Base-by-base conservation (phyloP, 345 rosid genomes). In the Erysimum cheiranthoides region DNA sequence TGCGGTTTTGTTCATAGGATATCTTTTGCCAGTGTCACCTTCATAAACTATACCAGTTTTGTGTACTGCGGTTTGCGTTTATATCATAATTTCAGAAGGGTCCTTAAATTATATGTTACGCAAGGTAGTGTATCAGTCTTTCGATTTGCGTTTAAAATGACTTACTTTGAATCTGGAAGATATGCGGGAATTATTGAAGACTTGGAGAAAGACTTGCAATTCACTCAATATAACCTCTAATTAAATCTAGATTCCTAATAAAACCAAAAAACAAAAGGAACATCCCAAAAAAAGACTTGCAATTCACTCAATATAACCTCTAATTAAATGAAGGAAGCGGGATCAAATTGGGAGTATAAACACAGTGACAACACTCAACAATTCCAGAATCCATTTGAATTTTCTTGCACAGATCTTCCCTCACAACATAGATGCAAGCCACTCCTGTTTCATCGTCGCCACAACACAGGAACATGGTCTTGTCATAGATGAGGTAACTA, bases 121-220 rank as follows among this genome's bases (percentile, higher is more conserved):
- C n/a, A n/a, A n/a, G n/a, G n/a, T n/a, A n/a, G n/a, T n/a, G n/a
- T n/a, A n/a, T n/a, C n/a, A 58, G 73, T 57, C 18, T 5, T 40
- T 14, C 5, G 57, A 36, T 45, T 47, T 21, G 38, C 2, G 32
- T 62, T 34, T 10, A 11, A 73, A 30, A 13, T 70, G 38, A 70
- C 42, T 56, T 28, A 34, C 52, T 63, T 46, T 56, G 66, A 57
- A 78, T 69, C 32, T 68, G 66, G 35, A 84, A 94, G 99, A 84
- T 93, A 93, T 78, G 42, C 70, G 17, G 90, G 86, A 62, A 83
- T 91, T 66, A 92, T 96, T 45, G 87, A 96, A 66, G 92, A 91
- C 85, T 77, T 89, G 36, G 91, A 91, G 89, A 91, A 80, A 77
- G 98, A 93, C n/a, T n/a, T n/a, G n/a, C n/a, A n/a, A n/a, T n/a